Conservation (phyloP, 1,139 yeast species). For the Zygoascus sp. region DNA sequence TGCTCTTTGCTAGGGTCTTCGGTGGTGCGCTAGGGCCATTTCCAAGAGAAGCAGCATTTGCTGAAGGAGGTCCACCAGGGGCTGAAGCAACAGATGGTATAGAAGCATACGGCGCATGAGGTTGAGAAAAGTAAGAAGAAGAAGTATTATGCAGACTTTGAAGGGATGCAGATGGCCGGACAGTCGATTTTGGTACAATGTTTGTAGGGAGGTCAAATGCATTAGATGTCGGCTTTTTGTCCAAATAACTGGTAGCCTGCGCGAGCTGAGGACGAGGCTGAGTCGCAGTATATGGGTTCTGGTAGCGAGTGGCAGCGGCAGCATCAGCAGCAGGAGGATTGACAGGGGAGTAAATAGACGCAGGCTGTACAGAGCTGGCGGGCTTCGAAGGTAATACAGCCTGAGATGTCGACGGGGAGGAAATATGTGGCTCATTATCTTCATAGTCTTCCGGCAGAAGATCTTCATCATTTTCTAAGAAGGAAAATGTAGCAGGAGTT, state of each 20-base stretch:
- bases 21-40: slow-evolving; percentile 1
- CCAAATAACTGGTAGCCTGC: slow-evolving; percentile 17
- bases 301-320: slow-evolving; percentile 1
- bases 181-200: slow-evolving; percentile 42
- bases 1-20: slow-evolving; percentile 23
- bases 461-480: slow-evolving; percentile 46
- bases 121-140: slow-evolving; percentile 16
- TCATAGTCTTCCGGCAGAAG: slow-evolving; percentile 28
- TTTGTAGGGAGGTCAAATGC: slow-evolving; percentile 70
- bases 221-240: slow-evolving; percentile 19
- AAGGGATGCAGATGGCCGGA: slow-evolving; percentile 22
- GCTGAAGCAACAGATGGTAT: slow-evolving; percentile 13
- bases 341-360: not conserved
- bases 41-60: slow-evolving; percentile 3
- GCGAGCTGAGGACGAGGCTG: slow-evolving; percentile 28
- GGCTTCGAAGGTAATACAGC: slow-evolving; percentile 7
- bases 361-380: slow-evolving; percentile 1
- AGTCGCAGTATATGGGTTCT: slow-evolving; percentile 9
- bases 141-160: slow-evolving; percentile 16
- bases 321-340: not conserved
- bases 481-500: slow-evolving; percentile 31
- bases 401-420: slow-evolving; percentile 11
- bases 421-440: slow-evolving; percentile 7
- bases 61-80: slow-evolving; percentile 1
- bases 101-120: slow-evolving; percentile 11